Conservation (phyloP, 2,329 filamentous ascomycete genomes). For the Fusarium irregulare region DNA sequence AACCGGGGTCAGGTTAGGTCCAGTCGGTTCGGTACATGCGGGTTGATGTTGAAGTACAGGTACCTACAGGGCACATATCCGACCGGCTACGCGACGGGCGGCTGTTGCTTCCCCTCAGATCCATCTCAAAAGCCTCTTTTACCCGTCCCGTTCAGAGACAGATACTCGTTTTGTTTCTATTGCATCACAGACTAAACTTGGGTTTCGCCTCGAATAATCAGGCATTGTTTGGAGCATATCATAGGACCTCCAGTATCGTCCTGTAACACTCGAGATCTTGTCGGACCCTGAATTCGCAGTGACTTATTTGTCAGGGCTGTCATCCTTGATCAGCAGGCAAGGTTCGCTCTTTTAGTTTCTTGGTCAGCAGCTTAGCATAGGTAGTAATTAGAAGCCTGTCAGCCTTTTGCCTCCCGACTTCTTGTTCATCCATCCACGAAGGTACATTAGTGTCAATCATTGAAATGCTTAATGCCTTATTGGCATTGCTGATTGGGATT, state of each 20-base stretch:
- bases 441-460: background rate
- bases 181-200: conserved; percentile 8
- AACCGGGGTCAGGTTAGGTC: conserved; percentile 15
- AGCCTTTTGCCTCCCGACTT: background rate
- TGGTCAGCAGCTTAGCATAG: conserved; percentile 22
- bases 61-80: background rate
- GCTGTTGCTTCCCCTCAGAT: conserved; percentile 2
- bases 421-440: background rate
- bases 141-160: conserved; percentile 13
- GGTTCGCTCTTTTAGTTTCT: conserved; percentile 17
- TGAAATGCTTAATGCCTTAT: background rate
- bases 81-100: background rate
- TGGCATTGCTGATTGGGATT: background rate
- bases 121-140: conserved; percentile 33
- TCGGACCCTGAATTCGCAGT: conserved; percentile 19
- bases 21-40: conserved; percentile 26
- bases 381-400: background rate
- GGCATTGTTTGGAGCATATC: background rate
- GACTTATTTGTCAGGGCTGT: conserved; percentile 19
- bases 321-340: conserved; percentile 38
- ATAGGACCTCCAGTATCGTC: background rate
- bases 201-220: conserved; percentile 4
- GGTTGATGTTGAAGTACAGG: conserved; percentile 13
- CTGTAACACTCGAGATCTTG: conserved; percentile 9
- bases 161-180: background rate